A percentile compares a stretch with the other conserved stretches of the same genome.
These are phyloP conservation scores for Hyphopichia homilentoma DNA, from an alignment of 805 yeast genomes.

Conservation along the genomic window DNA sequence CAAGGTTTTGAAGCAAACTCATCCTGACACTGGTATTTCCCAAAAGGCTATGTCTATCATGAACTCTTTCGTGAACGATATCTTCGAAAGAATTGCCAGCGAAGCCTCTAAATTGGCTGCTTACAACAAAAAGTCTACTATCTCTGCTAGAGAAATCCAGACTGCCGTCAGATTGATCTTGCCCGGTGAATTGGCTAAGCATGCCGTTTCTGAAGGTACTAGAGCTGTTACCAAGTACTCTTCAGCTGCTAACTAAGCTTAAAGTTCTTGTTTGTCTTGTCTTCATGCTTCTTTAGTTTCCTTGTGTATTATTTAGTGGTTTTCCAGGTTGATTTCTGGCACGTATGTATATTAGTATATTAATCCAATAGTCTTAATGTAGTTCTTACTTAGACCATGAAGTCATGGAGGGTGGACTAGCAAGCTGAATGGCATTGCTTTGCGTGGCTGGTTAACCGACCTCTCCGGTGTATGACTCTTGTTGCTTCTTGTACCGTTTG, in stretches of 20 bases:
- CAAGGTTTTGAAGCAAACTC: constrained; percentile 38
- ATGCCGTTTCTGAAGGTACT: constrained; percentile 38
- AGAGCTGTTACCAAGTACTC: constrained; percentile 39
- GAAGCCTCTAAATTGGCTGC: constrained; percentile 39
- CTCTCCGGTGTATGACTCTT: no score
- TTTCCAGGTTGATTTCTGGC: constrained; percentile 2
- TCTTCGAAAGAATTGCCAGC: constrained; percentile 34
- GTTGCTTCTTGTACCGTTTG: no score
- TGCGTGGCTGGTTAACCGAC: no score
- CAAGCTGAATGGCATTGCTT: no score
- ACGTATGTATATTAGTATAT: constrained; percentile 9
- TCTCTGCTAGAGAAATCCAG: constrained; percentile 36
- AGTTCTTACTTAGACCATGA: no score
- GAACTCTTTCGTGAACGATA: constrained; percentile 37
- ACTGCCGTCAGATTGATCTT: constrained; percentile 37
- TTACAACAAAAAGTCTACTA: constrained; percentile 37
- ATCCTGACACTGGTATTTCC: constrained; percentile 38
- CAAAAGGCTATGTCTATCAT: constrained; percentile 38
- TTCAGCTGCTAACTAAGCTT: constrained; percentile 29
- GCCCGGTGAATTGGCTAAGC: constrained; percentile 39
- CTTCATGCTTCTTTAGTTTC: constrained; percentile 5
- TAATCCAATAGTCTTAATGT: no score
- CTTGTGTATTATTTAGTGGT: constrained; percentile 9
- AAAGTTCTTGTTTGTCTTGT: constrained; percentile 28
- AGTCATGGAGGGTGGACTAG: no score